phyloP scores from a whole-genome alignment of 108 stramenopile species.

The Cyclostephanos invisitatus region DNA sequence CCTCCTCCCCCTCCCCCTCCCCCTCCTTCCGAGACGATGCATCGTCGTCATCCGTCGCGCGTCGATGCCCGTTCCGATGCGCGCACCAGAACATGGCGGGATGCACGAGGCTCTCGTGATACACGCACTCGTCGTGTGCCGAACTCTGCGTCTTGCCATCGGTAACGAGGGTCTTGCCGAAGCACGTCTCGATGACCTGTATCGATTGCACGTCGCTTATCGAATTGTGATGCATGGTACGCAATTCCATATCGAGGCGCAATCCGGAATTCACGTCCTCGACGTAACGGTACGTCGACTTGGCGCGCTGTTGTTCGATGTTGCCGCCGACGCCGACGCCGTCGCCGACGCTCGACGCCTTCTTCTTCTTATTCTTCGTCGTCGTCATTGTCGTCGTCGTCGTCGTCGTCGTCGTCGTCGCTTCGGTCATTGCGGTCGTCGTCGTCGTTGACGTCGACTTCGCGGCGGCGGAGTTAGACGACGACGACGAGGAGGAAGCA shows the following conservation, averaged over 20 bases:
- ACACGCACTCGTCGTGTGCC: constrained; percentile 84
- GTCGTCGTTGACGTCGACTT: neutral
- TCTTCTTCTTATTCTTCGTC: neutral
- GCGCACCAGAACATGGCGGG: constrained; percentile 68
- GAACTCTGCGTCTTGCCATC: constrained; percentile 92
- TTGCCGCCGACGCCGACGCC: no score
- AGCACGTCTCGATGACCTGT: constrained; percentile 46
- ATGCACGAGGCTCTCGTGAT: constrained; percentile 87
- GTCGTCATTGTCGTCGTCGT: no score
- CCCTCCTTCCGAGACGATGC: no score
- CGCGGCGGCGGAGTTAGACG: neutral
- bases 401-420: no score
- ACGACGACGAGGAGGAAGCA: neutral
- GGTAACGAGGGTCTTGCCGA: constrained; percentile 77
- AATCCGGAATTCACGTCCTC: constrained; percentile 64
- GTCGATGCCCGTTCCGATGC: constrained; percentile 18
- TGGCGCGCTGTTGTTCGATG: constrained; percentile 54
- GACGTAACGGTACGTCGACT: constrained; percentile 56
- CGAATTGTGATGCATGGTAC: constrained; percentile 48
- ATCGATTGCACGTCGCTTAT: constrained; percentile 50
- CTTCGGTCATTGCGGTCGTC: neutral
- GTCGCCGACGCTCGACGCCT: constrained; percentile 47
- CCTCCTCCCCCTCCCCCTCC: no score
- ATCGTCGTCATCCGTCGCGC: no score
- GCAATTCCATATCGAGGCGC: constrained; percentile 53